Evolutionary conservation across 2,329 filamentous ascomycete genomes (phyloP).

Genomic region (Monosporascus sp.): DNA sequence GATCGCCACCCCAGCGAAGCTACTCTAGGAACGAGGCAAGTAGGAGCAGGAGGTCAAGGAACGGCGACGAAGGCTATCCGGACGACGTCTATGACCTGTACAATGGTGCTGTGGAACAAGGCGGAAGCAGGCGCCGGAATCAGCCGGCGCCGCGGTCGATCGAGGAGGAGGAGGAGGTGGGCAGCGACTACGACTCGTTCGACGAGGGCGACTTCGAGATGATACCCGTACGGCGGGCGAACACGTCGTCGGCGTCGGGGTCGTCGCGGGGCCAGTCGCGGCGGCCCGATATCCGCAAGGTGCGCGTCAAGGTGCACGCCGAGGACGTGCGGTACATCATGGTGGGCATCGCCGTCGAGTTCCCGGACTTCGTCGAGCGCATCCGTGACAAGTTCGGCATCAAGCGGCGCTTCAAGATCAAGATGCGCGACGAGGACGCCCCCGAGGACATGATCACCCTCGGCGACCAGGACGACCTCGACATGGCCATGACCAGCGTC

Average conservation of each 20-base stretch:
- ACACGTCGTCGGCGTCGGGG: conserved; percentile 41
- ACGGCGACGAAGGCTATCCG: conserved; percentile 58
- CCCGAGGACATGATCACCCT: conserved; percentile 90
- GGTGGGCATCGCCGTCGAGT: conserved; percentile 67
- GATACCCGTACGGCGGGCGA: conserved; percentile 51
- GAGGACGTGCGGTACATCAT: conserved; percentile 93
- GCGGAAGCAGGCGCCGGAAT: conserved; percentile 33
- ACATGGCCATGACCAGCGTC: conserved; percentile 72
- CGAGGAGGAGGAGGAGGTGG: conserved; percentile 68
- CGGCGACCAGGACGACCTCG: conserved; percentile 92
- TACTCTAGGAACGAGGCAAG: conserved; percentile 35
- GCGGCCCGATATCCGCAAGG: conserved; percentile 64
- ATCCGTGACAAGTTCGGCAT: conserved; percentile 86
- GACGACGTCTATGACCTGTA: conserved; percentile 68
- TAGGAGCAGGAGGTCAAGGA: conserved; percentile 31
- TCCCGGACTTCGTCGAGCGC: conserved; percentile 69
- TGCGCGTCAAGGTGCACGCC: conserved; percentile 87
- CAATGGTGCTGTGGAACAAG: conserved; percentile 31
- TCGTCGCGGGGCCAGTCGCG: conserved; percentile 50
- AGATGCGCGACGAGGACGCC: conserved; percentile 74
- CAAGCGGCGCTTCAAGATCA: conserved; percentile 75
- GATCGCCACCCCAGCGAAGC: conserved; percentile 38
- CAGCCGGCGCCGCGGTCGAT: conserved; percentile 55
- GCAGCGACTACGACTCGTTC: conserved; percentile 67
- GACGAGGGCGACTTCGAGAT: conserved; percentile 80